Evolutionary conservation across 148 eudicot species (phyloP).

Genomic region (Rhododendron henanense): DNA sequence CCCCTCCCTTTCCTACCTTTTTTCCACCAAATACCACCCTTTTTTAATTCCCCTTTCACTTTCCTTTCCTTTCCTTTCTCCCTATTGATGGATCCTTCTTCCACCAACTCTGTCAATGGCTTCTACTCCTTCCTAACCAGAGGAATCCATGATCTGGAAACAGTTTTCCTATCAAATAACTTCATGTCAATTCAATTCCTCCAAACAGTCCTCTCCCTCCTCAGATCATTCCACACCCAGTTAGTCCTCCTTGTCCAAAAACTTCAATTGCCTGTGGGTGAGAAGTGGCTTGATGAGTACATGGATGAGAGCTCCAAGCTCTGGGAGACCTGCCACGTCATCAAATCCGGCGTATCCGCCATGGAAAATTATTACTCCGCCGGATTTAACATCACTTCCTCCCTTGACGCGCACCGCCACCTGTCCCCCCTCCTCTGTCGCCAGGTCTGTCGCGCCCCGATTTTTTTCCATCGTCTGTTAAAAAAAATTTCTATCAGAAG

Average conservation of each 20-base stretch:
- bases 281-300: slow-evolving; percentile 77
- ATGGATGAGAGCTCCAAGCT: slow-evolving; percentile 74
- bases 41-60: background rate
- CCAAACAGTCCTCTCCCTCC: slow-evolving; percentile 47
- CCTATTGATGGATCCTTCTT: slow-evolving; percentile 42
- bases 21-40: background rate
- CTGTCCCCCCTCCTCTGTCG: slow-evolving; percentile 51
- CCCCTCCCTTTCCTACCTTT: slow-evolving; percentile 12
- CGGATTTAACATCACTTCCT: slow-evolving; percentile 46
- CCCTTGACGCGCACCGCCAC: slow-evolving; percentile 41
- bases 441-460: slow-evolving; percentile 29
- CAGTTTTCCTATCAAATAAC: slow-evolving; percentile 47
- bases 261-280: slow-evolving; percentile 64
- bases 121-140: slow-evolving; percentile 59
- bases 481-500: no score
- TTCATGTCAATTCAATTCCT: slow-evolving; percentile 74
- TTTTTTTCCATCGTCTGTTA: background rate
- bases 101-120: slow-evolving; percentile 58
- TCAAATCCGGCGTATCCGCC: slow-evolving; percentile 45
- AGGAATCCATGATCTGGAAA: slow-evolving; percentile 66
- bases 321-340: slow-evolving; percentile 63
- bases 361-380: slow-evolving; percentile 60
- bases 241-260: slow-evolving; percentile 54
- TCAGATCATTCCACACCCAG: slow-evolving; percentile 61
- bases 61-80: background rate